A percentile compares a stretch with the other conserved stretches of the same genome.
These are phyloP conservation scores for Fusarium liriodendri DNA, from an alignment of 2,329 filamentous ascomycete species.

Conservation along the genomic window DNA sequence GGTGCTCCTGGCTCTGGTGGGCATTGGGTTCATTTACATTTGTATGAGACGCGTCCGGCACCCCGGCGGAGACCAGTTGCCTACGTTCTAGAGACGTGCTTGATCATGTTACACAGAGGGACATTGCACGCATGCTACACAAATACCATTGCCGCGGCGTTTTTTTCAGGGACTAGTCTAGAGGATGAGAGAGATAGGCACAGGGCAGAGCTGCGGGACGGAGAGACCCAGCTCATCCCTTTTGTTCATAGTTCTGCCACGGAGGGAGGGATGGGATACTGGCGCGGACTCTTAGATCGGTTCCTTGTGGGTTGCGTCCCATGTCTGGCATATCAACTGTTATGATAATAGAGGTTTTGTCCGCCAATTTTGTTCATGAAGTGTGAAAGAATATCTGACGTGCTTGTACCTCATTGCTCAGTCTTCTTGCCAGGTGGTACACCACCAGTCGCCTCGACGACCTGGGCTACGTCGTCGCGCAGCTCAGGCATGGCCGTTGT, in stretches of 20 bases:
- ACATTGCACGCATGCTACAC: constrained; percentile 29
- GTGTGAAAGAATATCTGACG: neutral
- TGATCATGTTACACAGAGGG: constrained; percentile 19
- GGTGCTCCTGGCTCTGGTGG: constrained; percentile 50
- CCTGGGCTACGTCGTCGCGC: constrained; percentile 61
- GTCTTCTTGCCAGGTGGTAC: constrained; percentile 22
- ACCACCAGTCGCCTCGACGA: constrained; percentile 61
- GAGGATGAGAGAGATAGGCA: constrained; percentile 27
- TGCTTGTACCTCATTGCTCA: constrained; percentile 2
- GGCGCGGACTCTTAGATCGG: constrained; percentile 29
- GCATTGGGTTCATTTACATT: constrained; percentile 54
- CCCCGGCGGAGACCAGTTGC: constrained; percentile 33
- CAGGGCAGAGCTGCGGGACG: constrained; percentile 3
- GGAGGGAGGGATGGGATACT: constrained; percentile 13
- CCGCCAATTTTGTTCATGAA: neutral
- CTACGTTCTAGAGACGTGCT: constrained; percentile 42
- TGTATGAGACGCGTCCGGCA: constrained; percentile 48
- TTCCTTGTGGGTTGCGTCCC: constrained; percentile 25
- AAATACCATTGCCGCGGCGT: constrained; percentile 46
- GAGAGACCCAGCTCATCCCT: constrained; percentile 14
- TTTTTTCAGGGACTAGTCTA: constrained; percentile 40
- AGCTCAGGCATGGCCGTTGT: constrained; percentile 69
- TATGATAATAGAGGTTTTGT: constrained; percentile 37
- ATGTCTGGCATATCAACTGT: constrained; percentile 26
- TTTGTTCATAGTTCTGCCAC: constrained; percentile 5